phyloP scores from a whole-genome alignment of 371 early-diverging fungal species.

The Mortierella sp. region DNA sequence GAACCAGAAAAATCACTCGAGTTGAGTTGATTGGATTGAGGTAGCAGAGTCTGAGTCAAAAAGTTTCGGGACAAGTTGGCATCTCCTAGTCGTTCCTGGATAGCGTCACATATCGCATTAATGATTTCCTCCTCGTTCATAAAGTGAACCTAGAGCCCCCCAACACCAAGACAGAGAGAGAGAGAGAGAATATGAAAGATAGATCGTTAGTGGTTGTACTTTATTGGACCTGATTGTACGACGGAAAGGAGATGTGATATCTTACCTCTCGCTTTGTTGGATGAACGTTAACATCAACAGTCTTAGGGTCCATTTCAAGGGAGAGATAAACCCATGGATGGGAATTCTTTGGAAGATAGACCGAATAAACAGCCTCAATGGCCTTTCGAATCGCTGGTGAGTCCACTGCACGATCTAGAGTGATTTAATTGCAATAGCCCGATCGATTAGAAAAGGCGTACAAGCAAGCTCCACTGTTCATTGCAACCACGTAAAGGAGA shows the following conservation, averaged over 20 bases:
- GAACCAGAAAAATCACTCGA: constrained; percentile 2
- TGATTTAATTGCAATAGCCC: neutral
- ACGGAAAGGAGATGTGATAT: too few species aligned
- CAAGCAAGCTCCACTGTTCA: too few species aligned
- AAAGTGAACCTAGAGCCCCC: constrained; percentile 79
- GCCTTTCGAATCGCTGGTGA: constrained; percentile 79
- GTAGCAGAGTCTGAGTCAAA: constrained; percentile 58
- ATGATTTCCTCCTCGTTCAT: constrained; percentile 89
- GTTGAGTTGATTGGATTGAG: constrained; percentile 19
- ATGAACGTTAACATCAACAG: constrained; percentile 99
- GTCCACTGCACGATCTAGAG: constrained; percentile 89
- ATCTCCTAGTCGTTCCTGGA: constrained; percentile 65
- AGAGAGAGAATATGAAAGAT: neutral
- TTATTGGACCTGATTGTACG: constrained; percentile 1
- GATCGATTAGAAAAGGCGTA: constrained; percentile 4
- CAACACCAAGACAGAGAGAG: too few species aligned
- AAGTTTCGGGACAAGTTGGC: constrained; percentile 65
- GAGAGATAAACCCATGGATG: constrained; percentile 95
- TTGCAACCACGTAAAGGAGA: too few species aligned
- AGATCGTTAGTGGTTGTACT: constrained; percentile 1
- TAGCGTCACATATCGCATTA: constrained; percentile 66
- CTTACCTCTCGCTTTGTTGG: constrained; percentile 94
- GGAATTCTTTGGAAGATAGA: constrained; percentile 85
- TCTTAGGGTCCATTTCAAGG: constrained; percentile 80
- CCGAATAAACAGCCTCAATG: constrained; percentile 81